Percentiles rank a stretch among this genome's conserved stretches.
These are phyloP conservation scores for Raddia guianensis DNA, from an alignment of 176 grass and related monocot species.

Conservation along the genomic window DNA sequence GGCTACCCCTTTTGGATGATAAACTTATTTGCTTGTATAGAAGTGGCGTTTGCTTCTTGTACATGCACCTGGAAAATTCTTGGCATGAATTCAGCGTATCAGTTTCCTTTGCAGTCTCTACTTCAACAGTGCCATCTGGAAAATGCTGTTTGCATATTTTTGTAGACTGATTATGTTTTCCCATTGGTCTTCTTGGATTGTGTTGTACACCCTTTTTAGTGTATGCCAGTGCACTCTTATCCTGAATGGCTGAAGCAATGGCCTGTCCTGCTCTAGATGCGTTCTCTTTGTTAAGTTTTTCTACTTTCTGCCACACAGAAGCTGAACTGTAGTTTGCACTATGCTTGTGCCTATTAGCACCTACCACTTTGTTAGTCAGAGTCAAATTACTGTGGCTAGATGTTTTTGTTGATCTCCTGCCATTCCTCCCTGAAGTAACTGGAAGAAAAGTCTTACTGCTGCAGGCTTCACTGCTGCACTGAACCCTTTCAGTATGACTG, in stretches of 20 bases:
- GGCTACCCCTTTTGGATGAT: constrained; percentile 35
- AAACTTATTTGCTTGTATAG: constrained; percentile 33
- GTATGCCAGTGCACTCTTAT: constrained; percentile 30
- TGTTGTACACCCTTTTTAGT: constrained; percentile 32
- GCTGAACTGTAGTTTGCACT: constrained; percentile 44
- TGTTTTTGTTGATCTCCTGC: constrained; percentile 33
- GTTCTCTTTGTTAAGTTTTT: constrained; percentile 34
- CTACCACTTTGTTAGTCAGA: constrained; percentile 31
- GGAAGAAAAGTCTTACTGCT: constrained; percentile 48
- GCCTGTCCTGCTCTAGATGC: constrained; percentile 33
- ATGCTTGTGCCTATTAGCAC: constrained; percentile 34
- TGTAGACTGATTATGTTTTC: constrained; percentile 36
- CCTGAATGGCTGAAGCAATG: constrained; percentile 23
- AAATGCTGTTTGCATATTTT: constrained; percentile 35
- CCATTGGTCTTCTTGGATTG: constrained; percentile 18
- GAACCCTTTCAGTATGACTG: constrained; percentile 41
- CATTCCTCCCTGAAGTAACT: constrained; percentile 37
- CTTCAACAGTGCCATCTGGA: constrained; percentile 31
- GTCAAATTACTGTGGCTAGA: constrained; percentile 28
- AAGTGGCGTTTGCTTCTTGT: constrained; percentile 41
- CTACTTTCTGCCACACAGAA: constrained; percentile 63
- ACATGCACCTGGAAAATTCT: neutral
- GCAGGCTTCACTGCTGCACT: constrained; percentile 52
- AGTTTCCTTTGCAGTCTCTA: constrained; percentile 31
- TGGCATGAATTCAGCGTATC: constrained; percentile 24